Conservation (phyloP, 2,329 filamentous ascomycete genomes). For the Aureobasidium sp. region DNA sequence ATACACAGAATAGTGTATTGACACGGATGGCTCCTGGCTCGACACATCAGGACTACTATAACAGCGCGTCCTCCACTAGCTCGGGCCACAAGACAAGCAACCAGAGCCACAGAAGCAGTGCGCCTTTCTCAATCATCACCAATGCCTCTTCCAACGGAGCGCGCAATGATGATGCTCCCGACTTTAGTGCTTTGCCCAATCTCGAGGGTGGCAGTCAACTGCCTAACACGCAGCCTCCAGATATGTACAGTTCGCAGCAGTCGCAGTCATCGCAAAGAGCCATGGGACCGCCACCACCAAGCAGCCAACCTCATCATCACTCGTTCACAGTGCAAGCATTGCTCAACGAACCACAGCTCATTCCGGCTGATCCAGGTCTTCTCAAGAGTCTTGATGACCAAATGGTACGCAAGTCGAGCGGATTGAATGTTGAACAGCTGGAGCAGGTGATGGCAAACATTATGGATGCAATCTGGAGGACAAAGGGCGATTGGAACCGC, state of each 20-base stretch:
- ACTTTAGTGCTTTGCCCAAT: constrained; percentile 44
- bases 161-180: constrained; percentile 41
- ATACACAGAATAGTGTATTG: constrained; percentile 57
- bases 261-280: constrained; percentile 25
- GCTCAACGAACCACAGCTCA: constrained; percentile 32
- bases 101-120: constrained; percentile 39
- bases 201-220: constrained; percentile 47
- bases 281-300: constrained; percentile 25
- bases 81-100: constrained; percentile 65
- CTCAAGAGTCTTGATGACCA: constrained; percentile 52
- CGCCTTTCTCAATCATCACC: constrained; percentile 36
- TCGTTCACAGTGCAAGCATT: constrained; percentile 28
- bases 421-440: constrained; percentile 83
- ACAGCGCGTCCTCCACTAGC: constrained; percentile 83
- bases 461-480: constrained; percentile 84
- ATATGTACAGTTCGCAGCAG: constrained; percentile 21
- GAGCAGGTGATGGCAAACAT: constrained; percentile 86
- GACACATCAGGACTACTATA: constrained; percentile 56
- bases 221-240: constrained; percentile 53
- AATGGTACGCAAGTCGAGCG: constrained; percentile 60
- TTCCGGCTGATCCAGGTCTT: constrained; percentile 39
- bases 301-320: constrained; percentile 22
- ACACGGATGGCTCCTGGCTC: constrained; percentile 52
- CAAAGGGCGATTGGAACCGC: constrained; percentile 74
- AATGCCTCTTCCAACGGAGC: constrained; percentile 51